These are phyloP conservation scores for Xylariaceae sp. DNA, from an alignment of 2,329 filamentous ascomycete genomes.

Conservation along the genomic window DNA sequence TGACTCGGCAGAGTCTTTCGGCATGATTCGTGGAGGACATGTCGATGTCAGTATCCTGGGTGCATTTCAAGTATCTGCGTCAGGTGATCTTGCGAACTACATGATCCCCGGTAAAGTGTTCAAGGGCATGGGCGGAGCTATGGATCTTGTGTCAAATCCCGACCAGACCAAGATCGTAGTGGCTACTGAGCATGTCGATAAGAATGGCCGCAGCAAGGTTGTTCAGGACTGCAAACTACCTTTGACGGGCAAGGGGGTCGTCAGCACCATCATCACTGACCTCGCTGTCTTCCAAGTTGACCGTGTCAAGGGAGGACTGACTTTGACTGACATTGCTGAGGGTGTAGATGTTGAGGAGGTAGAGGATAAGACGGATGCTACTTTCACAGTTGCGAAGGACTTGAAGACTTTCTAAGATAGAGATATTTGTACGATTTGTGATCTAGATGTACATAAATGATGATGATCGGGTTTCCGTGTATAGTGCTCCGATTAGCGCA, in stretches of 20 bases:
- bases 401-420: slow-evolving; percentile 42
- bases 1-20: slow-evolving; percentile 76
- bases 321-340: slow-evolving; percentile 66
- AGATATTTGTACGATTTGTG: not conserved
- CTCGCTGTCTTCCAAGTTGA: slow-evolving; percentile 70
- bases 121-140: slow-evolving; percentile 82
- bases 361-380: slow-evolving; percentile 64
- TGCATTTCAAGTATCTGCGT: slow-evolving; percentile 73
- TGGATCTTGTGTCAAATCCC: slow-evolving; percentile 70
- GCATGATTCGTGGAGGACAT: slow-evolving; percentile 82
- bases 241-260: slow-evolving; percentile 62
- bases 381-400: slow-evolving; percentile 59
- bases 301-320: slow-evolving; percentile 56
- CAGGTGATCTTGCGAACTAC: slow-evolving; percentile 81
- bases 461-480: no score
- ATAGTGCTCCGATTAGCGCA: no score
- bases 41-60: slow-evolving; percentile 82
- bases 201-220: slow-evolving; percentile 64
- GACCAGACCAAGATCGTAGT: slow-evolving; percentile 70
- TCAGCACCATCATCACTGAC: slow-evolving; percentile 71
- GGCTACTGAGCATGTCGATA: slow-evolving; percentile 65
- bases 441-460: no score
- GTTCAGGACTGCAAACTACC: slow-evolving; percentile 61
- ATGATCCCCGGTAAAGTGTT: slow-evolving; percentile 86
- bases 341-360: slow-evolving; percentile 67